A percentile compares a stretch with the other conserved stretches of the same genome.
phyloP scores from a whole-genome alignment of 2,329 filamentous ascomycete species.

The Apiospora phragmitis region DNA sequence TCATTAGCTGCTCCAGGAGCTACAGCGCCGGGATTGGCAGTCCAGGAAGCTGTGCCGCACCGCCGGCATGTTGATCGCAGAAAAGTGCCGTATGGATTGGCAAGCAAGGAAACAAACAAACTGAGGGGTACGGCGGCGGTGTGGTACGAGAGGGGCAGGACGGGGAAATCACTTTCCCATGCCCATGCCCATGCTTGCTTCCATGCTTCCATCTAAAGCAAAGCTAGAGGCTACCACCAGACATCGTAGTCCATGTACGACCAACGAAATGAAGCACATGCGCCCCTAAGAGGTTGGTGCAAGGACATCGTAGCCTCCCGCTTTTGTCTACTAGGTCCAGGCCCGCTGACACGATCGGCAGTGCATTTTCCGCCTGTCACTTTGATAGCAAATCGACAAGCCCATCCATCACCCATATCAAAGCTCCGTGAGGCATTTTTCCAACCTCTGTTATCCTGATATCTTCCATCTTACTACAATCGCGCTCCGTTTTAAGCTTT shows the following conservation, averaged over 20 bases:
- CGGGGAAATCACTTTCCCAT: background rate
- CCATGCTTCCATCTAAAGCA: background rate
- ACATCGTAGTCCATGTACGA: background rate
- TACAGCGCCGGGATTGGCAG: constrained; percentile 98
- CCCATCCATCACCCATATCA: background rate
- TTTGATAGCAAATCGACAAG: background rate
- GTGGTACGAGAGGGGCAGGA: background rate
- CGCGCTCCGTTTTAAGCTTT: background rate
- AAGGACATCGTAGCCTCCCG: background rate
- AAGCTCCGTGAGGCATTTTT: background rate
- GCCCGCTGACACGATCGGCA: background rate
- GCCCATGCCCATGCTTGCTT: background rate
- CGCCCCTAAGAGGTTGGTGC: background rate
- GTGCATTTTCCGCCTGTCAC: background rate
- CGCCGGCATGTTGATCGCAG: constrained; percentile 84
- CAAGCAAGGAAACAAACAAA: background rate
- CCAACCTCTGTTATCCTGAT: background rate
- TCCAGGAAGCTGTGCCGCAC: constrained; percentile 94
- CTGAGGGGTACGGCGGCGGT: background rate
- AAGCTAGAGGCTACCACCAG: background rate
- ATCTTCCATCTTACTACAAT: background rate
- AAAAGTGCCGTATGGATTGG: background rate
- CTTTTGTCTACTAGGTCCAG: background rate
- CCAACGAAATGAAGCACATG: background rate
- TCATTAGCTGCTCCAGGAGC: constrained; percentile 45